Conservation (phyloP, 805 yeast genomes). For the Zygoascus flipseniorum region DNA sequence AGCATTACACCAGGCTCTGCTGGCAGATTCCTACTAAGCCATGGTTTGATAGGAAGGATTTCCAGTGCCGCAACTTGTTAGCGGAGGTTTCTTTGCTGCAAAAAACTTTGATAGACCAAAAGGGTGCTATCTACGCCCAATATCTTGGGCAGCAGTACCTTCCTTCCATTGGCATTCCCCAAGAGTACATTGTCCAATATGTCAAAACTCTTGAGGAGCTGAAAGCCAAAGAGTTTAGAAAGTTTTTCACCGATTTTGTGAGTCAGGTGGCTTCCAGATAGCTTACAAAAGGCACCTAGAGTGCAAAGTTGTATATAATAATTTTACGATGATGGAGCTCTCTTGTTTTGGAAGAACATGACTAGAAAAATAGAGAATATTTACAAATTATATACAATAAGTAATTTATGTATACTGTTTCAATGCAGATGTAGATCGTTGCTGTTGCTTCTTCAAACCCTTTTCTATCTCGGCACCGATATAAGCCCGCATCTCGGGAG, state of each 20-base stretch:
- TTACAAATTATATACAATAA: background rate
- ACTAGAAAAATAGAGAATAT: background rate
- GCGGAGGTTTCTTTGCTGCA: slow-evolving; percentile 67
- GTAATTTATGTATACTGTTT: slow-evolving; percentile 7
- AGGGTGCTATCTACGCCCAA: slow-evolving; percentile 39
- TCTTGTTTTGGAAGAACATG: background rate
- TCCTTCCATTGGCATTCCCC: slow-evolving; percentile 50
- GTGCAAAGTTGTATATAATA: background rate
- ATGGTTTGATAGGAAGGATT: slow-evolving; percentile 63
- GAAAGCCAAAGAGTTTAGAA: slow-evolving; percentile 59
- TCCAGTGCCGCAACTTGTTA: slow-evolving; percentile 65
- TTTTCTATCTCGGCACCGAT: slow-evolving; percentile 34
- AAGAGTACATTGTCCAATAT: slow-evolving; percentile 51
- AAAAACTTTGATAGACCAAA: slow-evolving; percentile 48
- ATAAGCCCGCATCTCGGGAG: slow-evolving; percentile 47
- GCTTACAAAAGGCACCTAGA: background rate
- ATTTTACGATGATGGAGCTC: background rate
- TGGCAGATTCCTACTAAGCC: slow-evolving; percentile 78
- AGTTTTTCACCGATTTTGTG: slow-evolving; percentile 46
- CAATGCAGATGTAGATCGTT: slow-evolving; percentile 16
- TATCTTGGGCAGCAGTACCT: slow-evolving; percentile 46
- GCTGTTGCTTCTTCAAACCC: slow-evolving; percentile 20
- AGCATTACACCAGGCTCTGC: slow-evolving; percentile 54
- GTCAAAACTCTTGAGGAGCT: slow-evolving; percentile 46
- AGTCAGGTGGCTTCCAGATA: slow-evolving; percentile 9